Evolutionary conservation across 2,329 filamentous ascomycete species (phyloP), one percentile per base, ranked within the genome.

Genomic region (Fusarium cicatricum): DNA sequence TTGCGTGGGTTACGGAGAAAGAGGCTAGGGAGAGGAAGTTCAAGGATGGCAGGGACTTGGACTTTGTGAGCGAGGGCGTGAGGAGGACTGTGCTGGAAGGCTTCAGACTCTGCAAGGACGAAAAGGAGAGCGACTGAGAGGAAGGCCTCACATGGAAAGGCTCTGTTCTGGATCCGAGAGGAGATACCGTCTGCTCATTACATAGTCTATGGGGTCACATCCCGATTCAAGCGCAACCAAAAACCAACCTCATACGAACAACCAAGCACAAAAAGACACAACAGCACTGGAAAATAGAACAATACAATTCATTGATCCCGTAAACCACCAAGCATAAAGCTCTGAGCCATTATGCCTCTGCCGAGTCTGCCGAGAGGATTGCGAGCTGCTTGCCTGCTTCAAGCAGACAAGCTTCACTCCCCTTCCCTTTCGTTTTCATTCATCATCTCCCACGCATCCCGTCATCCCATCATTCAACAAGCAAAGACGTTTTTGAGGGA

Each of bases 1-100:
- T 60, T 53, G 67, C 72, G 8, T 79, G 77, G 77, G 72, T 74
- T 5, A 71, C 71, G 5, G 71, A 77, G 66, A 67, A 70, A 19
- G 74, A 79, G 55, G 70, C 71, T 3, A 33, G 52, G 31, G 55
- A 28, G 16, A 66, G 67, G 9, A 61, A 38, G 55, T 67, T 69
- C 11, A 63, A 53, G 21, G 67, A 70, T 15, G 66, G 70, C 8
- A 62, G 58, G 41, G 58, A 60, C 32, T 48, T 77, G 23, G 65
- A 70, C 11, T 70, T 77, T 52, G 70, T 72, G 39, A 74, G 69
- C 47, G 66, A 68, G 37, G 70, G 69, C 14, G 71, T 73, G 38
- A 68, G 62, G 60, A 66, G 66, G 31, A 57, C 64, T 10, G 55
- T 76, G 2, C 42, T 77, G 21, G 70, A 75, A 15, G 73, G 68